Percentiles rank a stretch among this genome's conserved stretches.
These are phyloP conservation scores for Malassezia globosa DNA, from an alignment of 1,284 basidiomycete genomes.

Conservation along the genomic window DNA sequence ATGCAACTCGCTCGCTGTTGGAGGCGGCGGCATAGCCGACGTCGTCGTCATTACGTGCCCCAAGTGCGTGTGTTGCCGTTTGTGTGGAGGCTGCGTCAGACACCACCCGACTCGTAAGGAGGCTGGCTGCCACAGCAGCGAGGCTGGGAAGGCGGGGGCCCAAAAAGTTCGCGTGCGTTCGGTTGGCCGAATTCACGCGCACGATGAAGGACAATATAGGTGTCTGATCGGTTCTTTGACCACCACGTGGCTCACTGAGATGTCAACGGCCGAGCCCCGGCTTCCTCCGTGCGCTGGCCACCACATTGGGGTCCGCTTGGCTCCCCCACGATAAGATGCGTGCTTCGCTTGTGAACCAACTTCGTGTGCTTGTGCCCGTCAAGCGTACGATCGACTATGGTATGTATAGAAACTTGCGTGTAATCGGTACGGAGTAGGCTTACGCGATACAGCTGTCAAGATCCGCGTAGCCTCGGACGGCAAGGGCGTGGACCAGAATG, in stretches of 20 bases:
- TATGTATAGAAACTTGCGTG: conserved; percentile 11
- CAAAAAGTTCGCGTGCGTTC: too few relatives aligned
- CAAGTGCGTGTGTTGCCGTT: too few relatives aligned
- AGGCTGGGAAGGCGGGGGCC: too few relatives aligned
- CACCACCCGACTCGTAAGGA: too few relatives aligned
- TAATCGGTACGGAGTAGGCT: too few relatives aligned
- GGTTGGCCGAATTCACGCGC: too few relatives aligned
- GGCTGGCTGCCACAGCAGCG: too few relatives aligned
- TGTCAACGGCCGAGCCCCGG: conserved; percentile 4
- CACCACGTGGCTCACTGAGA: conserved; percentile 12
- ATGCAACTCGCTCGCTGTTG: conserved; percentile 29
- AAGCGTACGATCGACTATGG: conserved; percentile 47
- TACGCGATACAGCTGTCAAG: conserved; percentile 47
- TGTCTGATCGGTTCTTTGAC: too few relatives aligned
- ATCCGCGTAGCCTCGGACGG: conserved; percentile 45
- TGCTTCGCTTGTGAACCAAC: conserved; percentile 40
- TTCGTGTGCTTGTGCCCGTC: conserved; percentile 44
- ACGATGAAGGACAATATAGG: too few relatives aligned
- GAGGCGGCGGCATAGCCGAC: conserved; percentile 20
- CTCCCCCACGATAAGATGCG: conserved; percentile 25
- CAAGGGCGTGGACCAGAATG: conserved; percentile 45
- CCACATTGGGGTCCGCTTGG: neutral
- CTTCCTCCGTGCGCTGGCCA: conserved; percentile 9
- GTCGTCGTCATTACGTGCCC: too few relatives aligned
- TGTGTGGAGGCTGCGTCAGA: too few relatives aligned